Percentiles rank a stretch among this genome's conserved stretches.
Conservation (phyloP, 257 asterid species). For the Fraxinus quadrangulata region DNA sequence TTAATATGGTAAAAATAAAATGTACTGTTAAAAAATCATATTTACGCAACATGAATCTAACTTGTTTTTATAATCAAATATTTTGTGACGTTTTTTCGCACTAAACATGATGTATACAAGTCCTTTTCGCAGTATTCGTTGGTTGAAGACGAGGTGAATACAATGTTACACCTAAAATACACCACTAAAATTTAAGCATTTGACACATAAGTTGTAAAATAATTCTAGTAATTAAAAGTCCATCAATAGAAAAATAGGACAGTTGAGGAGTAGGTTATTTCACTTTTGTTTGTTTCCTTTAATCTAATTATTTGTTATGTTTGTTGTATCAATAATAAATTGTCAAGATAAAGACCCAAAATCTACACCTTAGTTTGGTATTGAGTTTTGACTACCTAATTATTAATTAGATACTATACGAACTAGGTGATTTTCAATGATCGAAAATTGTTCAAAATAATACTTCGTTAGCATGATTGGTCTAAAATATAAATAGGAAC, state of each 20-base stretch:
- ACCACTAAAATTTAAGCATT: background rate
- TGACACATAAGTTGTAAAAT: background rate
- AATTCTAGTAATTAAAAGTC: background rate
- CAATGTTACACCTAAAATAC: background rate
- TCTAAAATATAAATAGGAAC: too few relatives aligned
- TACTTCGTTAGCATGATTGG: too few relatives aligned
- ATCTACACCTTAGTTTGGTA: background rate
- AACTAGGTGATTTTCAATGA: too few relatives aligned
- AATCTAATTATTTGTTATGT: conserved; percentile 1
- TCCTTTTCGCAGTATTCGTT: background rate
- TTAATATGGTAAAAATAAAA: too few relatives aligned
- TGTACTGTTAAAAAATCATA: too few relatives aligned
- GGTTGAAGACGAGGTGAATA: background rate
- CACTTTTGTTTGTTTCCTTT: conserved; percentile 28
- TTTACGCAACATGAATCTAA: background rate
- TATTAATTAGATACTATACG: too few relatives aligned
- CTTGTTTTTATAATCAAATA: background rate
- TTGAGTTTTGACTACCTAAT: background rate
- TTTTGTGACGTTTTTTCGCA: background rate
- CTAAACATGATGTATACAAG: too few relatives aligned
- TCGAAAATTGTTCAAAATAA: too few relatives aligned
- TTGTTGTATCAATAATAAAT: background rate
- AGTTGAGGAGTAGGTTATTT: conserved; percentile 48
- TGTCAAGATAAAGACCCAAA: conserved; percentile 14
- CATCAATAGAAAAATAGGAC: conserved; percentile 19